Conservation (phyloP, 176 grass and related monocot species). For the Poa annua region DNA sequence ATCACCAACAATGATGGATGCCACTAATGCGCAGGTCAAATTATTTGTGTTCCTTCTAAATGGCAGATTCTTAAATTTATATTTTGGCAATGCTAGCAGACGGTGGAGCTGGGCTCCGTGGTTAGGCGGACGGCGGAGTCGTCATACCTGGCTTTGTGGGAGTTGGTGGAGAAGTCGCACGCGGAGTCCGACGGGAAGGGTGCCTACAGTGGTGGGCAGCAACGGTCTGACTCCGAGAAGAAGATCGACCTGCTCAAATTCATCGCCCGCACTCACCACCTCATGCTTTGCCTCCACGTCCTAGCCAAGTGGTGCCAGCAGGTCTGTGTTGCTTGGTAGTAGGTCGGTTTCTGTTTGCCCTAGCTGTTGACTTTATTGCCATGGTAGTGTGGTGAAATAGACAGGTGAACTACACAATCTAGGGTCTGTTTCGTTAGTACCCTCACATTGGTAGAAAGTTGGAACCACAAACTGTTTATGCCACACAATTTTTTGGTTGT, state of each 20-base stretch:
- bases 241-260: slow-evolving; percentile 99
- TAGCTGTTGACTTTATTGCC: neutral
- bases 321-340: slow-evolving; percentile 44
- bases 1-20: too few species aligned
- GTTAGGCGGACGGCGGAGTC: too few species aligned
- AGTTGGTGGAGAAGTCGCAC: too few species aligned
- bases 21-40: too few species aligned
- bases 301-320: slow-evolving; percentile 99
- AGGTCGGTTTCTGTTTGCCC: neutral
- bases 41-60: too few species aligned
- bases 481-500: too few species aligned
- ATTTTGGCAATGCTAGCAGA: too few species aligned
- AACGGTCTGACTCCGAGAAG: slow-evolving; percentile 91
- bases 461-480: too few species aligned
- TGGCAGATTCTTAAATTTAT: too few species aligned
- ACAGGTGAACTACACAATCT: slow-evolving; percentile 10
- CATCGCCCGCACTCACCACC: slow-evolving; percentile 83
- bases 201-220: slow-evolving; percentile 48
- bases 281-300: slow-evolving; percentile 97
- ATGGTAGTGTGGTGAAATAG: neutral
- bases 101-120: too few species aligned
- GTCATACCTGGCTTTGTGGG: too few species aligned
- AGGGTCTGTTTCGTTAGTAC: neutral
- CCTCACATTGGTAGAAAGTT: neutral
- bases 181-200: too few species aligned